Conservation (phyloP, 2,329 filamentous ascomycete species). For the Akanthomyces muscarius region DNA sequence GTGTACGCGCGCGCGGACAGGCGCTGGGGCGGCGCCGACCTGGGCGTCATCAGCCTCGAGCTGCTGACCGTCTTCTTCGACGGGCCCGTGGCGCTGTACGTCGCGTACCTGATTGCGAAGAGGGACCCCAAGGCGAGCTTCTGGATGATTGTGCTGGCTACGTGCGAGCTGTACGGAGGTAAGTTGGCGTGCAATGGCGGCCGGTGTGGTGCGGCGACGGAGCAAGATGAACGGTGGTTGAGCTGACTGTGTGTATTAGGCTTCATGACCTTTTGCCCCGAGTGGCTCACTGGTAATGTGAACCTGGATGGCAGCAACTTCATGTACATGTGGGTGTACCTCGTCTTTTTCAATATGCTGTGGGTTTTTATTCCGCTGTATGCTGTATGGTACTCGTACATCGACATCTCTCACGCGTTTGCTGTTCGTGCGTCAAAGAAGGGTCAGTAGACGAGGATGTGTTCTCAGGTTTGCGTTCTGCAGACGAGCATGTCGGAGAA, state of each 20-base stretch:
- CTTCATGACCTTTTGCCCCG: constrained; percentile 68
- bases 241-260: constrained; percentile 34
- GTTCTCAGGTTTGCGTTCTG: background rate
- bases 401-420: constrained; percentile 54
- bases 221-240: background rate
- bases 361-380: constrained; percentile 64
- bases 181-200: constrained; percentile 20
- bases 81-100: constrained; percentile 55
- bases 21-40: constrained; percentile 60
- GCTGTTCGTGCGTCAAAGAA: constrained; percentile 30
- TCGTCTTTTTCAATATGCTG: constrained; percentile 65
- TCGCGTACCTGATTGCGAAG: constrained; percentile 58
- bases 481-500: no score
- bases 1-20: constrained; percentile 62
- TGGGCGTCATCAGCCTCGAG: constrained; percentile 61
- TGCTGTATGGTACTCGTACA: constrained; percentile 50
- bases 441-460: constrained; percentile 21
- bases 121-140: constrained; percentile 53
- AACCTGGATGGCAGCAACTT: constrained; percentile 64
- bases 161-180: constrained; percentile 64
- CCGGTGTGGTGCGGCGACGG: background rate
- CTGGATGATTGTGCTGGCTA: constrained; percentile 62
- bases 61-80: constrained; percentile 61
- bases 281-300: constrained; percentile 60
- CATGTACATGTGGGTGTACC: constrained; percentile 65